These are phyloP conservation scores for Aureobasidium sp. DNA, from an alignment of 2,329 filamentous ascomycete genomes.

Conservation along the genomic window DNA sequence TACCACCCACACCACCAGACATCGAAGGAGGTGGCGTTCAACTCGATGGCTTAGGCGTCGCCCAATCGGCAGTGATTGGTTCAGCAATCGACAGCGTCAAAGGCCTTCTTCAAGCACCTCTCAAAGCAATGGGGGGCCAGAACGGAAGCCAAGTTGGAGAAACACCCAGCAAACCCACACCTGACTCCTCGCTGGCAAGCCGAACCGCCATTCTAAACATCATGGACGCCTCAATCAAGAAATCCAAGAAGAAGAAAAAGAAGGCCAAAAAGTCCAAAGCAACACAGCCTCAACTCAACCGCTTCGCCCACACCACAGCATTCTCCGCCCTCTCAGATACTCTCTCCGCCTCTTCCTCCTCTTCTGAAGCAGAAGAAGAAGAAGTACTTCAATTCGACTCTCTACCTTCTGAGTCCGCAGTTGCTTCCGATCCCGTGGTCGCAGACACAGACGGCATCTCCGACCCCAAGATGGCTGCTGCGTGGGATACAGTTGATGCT, in stretches of 20 bases:
- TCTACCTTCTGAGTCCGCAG: conserved; percentile 7
- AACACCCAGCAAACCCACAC: background rate
- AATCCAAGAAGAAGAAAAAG: conserved; percentile 20
- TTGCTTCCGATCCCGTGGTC: conserved; percentile 7
- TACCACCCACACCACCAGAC: conserved; percentile 15
- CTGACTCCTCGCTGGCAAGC: background rate
- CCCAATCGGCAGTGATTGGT: background rate
- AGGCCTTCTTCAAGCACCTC: conserved; percentile 1
- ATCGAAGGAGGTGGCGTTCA: conserved; percentile 19
- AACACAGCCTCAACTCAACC: background rate
- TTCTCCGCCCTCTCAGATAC: conserved; percentile 26
- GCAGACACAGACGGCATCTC: conserved; percentile 16
- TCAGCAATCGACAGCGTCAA: conserved; percentile 8
- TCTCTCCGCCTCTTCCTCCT: conserved; percentile 18
- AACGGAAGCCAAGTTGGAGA: background rate
- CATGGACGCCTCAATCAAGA: conserved; percentile 16
- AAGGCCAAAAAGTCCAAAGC: conserved; percentile 7
- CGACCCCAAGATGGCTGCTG: background rate
- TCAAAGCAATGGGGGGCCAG: conserved; percentile 6
- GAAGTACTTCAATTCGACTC: conserved; percentile 16
- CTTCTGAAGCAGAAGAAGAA: conserved; percentile 13
- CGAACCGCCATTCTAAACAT: background rate
- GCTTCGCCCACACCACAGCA: conserved; percentile 27
- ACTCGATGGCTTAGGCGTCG: background rate
- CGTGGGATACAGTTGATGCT: background rate